phyloP scores from a whole-genome alignment of 345 rosid species.

The Firmiana major region DNA sequence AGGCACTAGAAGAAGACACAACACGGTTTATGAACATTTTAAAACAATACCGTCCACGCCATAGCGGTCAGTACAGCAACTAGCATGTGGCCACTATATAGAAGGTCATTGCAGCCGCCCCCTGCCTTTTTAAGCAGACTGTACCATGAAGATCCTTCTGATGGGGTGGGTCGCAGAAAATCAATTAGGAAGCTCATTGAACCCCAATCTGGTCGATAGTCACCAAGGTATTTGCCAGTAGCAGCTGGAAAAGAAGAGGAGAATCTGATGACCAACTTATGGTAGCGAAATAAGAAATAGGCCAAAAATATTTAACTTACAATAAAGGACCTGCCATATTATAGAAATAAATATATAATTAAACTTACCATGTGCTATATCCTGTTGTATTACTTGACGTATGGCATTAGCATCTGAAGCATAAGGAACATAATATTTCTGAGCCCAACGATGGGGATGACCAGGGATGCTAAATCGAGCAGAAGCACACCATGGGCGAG shows the following conservation, averaged over 20 bases:
- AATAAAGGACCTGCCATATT: background rate
- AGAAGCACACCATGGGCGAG: constrained; percentile 91
- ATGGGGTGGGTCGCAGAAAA: constrained; percentile 70
- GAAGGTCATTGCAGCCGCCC: constrained; percentile 97
- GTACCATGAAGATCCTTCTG: constrained; percentile 74
- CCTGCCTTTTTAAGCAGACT: constrained; percentile 78
- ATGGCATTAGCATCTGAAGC: constrained; percentile 68
- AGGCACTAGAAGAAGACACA: background rate
- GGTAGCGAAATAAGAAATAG: background rate
- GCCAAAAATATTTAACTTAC: background rate
- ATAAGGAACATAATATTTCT: constrained; percentile 86
- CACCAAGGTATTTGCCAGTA: constrained; percentile 39
- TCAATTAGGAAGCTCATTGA: constrained; percentile 73
- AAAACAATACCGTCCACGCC: constrained; percentile 86
- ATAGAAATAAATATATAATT: background rate
- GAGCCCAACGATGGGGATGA: constrained; percentile 86
- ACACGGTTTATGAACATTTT: background rate
- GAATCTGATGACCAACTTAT: constrained; percentile 1
- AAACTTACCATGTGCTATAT: constrained; percentile 63
- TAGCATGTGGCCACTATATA: constrained; percentile 96
- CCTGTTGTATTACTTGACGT: constrained; percentile 45
- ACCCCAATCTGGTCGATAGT: constrained; percentile 81
- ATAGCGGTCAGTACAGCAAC: constrained; percentile 91
- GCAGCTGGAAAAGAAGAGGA: constrained; percentile 38
- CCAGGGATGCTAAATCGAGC: constrained; percentile 62